These are phyloP conservation scores for Stipa capillata DNA, from an alignment of 176 grass and related monocot species.

Conservation along the genomic window DNA sequence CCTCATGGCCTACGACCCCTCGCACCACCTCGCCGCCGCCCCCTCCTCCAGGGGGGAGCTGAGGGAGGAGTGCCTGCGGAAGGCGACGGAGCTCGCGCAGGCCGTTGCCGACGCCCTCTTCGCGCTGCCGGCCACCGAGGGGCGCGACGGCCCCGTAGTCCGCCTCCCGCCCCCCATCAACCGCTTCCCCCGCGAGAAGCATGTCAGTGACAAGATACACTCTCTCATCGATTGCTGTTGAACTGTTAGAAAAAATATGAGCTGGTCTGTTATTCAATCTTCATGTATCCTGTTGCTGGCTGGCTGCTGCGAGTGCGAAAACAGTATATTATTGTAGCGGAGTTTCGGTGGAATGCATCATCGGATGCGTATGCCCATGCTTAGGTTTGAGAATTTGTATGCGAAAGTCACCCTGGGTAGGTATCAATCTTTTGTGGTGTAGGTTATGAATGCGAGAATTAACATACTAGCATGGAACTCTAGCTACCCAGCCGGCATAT, in stretches of 20 bases:
- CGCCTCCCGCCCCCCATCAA: constrained; percentile 41
- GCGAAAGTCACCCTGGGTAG: neutral
- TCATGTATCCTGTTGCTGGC: neutral
- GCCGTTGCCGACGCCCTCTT: constrained; percentile 68
- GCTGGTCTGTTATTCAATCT: too few species aligned
- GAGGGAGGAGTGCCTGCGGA: constrained; percentile 52
- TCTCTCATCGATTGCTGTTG: neutral
- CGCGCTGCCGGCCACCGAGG: constrained; percentile 48
- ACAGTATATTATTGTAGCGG: neutral
- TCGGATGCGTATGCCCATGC: neutral
- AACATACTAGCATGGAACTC: neutral
- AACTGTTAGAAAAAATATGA: neutral
- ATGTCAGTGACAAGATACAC: constrained; percentile 31
- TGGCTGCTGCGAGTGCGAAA: too few species aligned
- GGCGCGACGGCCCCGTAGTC: constrained; percentile 67
- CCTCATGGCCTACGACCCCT: constrained; percentile 68
- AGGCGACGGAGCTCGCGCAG: constrained; percentile 71
- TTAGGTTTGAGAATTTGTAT: neutral
- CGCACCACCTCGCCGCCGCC: constrained; percentile 41
- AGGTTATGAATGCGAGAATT: neutral
- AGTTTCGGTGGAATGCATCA: neutral
- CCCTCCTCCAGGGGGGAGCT: constrained; percentile 47
- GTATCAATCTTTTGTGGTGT: too few species aligned
- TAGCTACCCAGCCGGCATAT: neutral
- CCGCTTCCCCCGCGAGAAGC: constrained; percentile 83